Conservation (phyloP, 306 rosid species). For the Citrullus colocynthis region DNA sequence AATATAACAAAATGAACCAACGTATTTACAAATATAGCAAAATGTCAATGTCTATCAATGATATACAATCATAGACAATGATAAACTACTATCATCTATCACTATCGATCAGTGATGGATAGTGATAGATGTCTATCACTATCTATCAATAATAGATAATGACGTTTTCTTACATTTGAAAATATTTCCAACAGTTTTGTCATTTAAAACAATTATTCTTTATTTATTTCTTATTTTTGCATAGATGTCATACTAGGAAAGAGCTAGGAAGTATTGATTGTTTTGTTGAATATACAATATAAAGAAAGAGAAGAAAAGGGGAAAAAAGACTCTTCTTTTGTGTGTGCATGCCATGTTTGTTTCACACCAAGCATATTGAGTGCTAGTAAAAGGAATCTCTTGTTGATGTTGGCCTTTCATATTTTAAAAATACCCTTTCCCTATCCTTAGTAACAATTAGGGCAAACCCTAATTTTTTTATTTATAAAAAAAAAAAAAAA, state of each 20-base stretch:
- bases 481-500: background rate
- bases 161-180: no score
- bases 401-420: background rate
- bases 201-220: no score
- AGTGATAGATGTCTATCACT: no score
- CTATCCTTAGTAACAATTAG: background rate
- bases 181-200: no score
- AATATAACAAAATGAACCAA: no score
- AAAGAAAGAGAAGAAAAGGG: background rate
- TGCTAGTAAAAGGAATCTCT: constrained; percentile 1
- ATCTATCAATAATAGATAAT: no score
- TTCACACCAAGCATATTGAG: constrained; percentile 11
- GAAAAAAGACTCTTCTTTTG: background rate
- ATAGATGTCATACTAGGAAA: background rate
- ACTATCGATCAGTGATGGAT: no score
- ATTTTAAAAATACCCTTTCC: background rate
- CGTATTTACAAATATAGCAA: no score
- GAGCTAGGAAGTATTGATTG: background rate
- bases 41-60: no score
- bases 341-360: constrained; percentile 8
- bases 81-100: no score
- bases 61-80: no score
- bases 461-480: background rate
- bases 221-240: background rate
- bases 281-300: background rate